Base-by-base conservation (phyloP, 176 grass and related monocot species). In the Thinopyrum elongatum region DNA sequence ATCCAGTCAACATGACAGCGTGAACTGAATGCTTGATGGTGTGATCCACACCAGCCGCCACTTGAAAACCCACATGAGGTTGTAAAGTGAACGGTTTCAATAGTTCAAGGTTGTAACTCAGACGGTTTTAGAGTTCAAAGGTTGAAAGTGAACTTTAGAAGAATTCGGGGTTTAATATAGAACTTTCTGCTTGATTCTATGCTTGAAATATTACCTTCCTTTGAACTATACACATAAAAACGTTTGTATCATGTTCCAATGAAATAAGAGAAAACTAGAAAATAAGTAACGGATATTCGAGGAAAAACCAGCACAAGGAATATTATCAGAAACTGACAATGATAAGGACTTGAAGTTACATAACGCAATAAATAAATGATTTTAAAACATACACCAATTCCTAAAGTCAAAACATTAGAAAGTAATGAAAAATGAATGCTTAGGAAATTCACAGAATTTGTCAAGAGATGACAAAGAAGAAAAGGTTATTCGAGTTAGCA, bases 1-100 rank as follows among this genome's bases (percentile, higher is more conserved):
- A 44, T 73, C 41, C 70, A 70, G 70, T 73, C 70, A 73, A 16
- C 33, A 11, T 70, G 70, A 44, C 38, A 44, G 14, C 70, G 5
- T 73, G 70, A 73, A 73, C 38, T 73, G 11, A 26, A 25, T 73
- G 70, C 39, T 72, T 72, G 64, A 67, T 67, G 64, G 64, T 29
- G 16, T 67, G 69, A 72, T 72, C 69, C 69, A 42, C 36, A 72
- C 26, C 10, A 71, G 69, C 69, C 38, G 11, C 36, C 36, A 25
- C 11, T 72, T 72, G 36, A 15, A 31, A 67, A 33, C 29, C 28
- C 29, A 66, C 64, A 66, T 30, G 13, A 65, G 27, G 25, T 64
- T 64, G 61, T 28, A 65, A 30, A 66, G 64, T 66, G 13, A 14
- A 30, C 51, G 17, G 49, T 53, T 53, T 53, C 49, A 53, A 53